These are phyloP conservation scores for Neonectria sp. DNA, from an alignment of 2,329 filamentous ascomycete genomes.

Conservation along the genomic window DNA sequence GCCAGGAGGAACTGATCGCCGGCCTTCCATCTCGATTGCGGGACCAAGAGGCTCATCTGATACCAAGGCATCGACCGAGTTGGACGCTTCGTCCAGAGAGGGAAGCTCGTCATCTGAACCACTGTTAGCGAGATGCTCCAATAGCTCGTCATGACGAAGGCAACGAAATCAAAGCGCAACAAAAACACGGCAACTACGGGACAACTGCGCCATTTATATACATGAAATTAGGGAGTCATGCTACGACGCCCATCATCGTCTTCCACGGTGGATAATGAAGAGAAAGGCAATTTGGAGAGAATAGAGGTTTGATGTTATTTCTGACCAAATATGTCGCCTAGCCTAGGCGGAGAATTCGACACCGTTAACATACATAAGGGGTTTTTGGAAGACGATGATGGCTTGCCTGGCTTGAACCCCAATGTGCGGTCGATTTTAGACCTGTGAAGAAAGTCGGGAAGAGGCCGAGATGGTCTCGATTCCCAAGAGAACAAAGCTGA, in stretches of 20 bases:
- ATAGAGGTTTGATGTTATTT: conserved; percentile 59
- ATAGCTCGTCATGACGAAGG: conserved; percentile 37
- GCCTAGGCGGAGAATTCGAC: conserved; percentile 51
- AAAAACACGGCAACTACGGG: conserved; percentile 43
- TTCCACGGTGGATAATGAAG: conserved; percentile 63
- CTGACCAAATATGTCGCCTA: conserved; percentile 56
- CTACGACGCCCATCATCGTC: conserved; percentile 75
- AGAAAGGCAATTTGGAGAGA: conserved; percentile 53
- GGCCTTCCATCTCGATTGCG: conserved; percentile 31
- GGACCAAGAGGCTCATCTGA: conserved; percentile 64
- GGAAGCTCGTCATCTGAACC: conserved; percentile 74
- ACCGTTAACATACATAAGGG: conserved; percentile 77
- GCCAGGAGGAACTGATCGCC: conserved; percentile 51
- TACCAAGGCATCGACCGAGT: conserved; percentile 78
- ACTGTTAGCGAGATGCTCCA: conserved; percentile 58
- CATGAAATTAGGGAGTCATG: conserved; percentile 60
- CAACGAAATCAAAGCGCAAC: conserved; percentile 44
- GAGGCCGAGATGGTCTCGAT: conserved; percentile 42
- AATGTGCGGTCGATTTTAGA: conserved; percentile 40
- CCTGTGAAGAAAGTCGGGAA: conserved; percentile 40
- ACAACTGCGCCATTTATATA: conserved; percentile 59
- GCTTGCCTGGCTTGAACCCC: conserved; percentile 69
- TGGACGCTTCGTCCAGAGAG: conserved; percentile 72
- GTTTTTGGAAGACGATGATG: conserved; percentile 78
- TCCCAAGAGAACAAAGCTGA: conserved; percentile 49